Conservation (phyloP, 306 rosid species). For the Prinsepia uniflora region DNA sequence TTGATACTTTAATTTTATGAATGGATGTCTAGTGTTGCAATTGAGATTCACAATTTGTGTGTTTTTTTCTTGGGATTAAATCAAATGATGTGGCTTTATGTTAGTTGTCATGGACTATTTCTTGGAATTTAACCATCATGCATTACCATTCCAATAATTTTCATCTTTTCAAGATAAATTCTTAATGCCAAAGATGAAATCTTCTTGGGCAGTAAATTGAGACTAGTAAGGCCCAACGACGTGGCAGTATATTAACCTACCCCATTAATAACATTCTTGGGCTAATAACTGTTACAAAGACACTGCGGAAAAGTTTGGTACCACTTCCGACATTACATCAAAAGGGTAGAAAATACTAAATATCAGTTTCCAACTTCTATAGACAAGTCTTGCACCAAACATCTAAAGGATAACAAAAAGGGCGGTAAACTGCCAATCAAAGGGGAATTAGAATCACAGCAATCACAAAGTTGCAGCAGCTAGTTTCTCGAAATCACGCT, state of each 20-base stretch:
- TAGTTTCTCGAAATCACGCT: not conserved
- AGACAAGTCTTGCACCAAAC: too few relatives aligned
- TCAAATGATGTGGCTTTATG: too few relatives aligned
- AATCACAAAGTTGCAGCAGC: conserved; percentile 1
- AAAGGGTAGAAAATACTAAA: too few relatives aligned
- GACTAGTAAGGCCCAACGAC: not conserved
- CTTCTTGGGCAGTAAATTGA: not conserved
- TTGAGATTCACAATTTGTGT: not conserved
- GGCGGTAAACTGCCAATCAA: not conserved
- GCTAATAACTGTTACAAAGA: too few relatives aligned
- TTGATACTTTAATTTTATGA: not conserved
- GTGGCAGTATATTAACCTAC: not conserved
- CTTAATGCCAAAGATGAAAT: not conserved
- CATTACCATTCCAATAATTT: too few relatives aligned
- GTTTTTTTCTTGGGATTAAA: not conserved
- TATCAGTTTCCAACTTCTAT: not conserved
- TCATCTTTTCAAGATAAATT: not conserved
- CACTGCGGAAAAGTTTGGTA: too few relatives aligned
- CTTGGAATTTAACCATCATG: too few relatives aligned
- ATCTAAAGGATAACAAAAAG: too few relatives aligned
- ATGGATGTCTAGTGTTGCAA: not conserved
- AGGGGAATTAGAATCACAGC: not conserved
- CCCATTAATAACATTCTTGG: too few relatives aligned
- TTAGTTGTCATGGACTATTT: too few relatives aligned
- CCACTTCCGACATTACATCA: not conserved